Evolutionary conservation across 164 flowering plant species (phyloP).

Genomic region (Brasenia schreberi): DNA sequence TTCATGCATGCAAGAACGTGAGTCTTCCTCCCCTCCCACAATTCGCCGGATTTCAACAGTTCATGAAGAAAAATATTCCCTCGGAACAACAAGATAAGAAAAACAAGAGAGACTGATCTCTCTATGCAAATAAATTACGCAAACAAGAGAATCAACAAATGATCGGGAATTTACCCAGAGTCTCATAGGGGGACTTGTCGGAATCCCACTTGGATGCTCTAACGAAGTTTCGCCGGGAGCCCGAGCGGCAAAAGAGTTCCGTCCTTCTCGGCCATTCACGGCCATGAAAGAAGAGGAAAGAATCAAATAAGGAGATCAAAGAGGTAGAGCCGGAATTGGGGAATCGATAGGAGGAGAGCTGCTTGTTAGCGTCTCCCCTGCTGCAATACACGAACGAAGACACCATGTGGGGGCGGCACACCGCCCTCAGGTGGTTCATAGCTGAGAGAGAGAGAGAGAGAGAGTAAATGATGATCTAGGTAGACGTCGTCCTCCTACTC

Average conservation of each 20-base stretch:
- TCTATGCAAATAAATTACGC: no score
- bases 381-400: constrained; percentile 38
- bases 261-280: no score
- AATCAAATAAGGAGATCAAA: constrained; percentile 10
- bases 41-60: no score
- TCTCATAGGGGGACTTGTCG: constrained; percentile 67
- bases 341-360: constrained; percentile 21
- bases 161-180: constrained; percentile 37
- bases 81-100: no score
- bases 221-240: constrained; percentile 38
- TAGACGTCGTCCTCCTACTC: no score
- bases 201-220: constrained; percentile 65
- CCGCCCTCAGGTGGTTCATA: constrained; percentile 43
- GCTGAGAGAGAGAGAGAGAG: no score
- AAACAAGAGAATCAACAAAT: background rate
- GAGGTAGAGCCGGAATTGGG: constrained; percentile 14
- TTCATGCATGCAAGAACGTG: no score
- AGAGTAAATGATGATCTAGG: no score
- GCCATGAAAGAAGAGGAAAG: constrained; percentile 11
- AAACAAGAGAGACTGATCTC: no score
- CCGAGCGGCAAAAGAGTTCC: constrained; percentile 22
- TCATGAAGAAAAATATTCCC: no score
- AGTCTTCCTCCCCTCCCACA: no score
- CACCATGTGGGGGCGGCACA: constrained; percentile 52
- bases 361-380: constrained; percentile 11